These are phyloP conservation scores for Hericium erinaceus DNA, from an alignment of 768 basidiomycete genomes.

Conservation along the genomic window DNA sequence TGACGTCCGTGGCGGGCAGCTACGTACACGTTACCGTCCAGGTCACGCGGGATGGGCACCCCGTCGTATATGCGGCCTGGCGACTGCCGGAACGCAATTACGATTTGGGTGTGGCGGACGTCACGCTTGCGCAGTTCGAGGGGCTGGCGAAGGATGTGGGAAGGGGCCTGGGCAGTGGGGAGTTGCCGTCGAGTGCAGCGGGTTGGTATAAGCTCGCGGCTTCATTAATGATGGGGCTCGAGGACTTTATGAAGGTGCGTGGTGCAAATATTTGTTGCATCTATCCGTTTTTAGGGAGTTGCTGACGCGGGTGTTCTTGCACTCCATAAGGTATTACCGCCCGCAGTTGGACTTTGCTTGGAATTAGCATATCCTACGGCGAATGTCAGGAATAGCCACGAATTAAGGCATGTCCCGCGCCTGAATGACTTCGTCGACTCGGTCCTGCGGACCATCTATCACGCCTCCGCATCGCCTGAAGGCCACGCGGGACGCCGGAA, in stretches of 20 bases:
- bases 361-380: slow-evolving; percentile 72
- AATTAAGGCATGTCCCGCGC: slow-evolving; percentile 46
- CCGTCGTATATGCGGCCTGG: slow-evolving; percentile 77
- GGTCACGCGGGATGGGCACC: slow-evolving; percentile 86
- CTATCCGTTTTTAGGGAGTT: neutral
- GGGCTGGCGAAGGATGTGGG: slow-evolving; percentile 46
- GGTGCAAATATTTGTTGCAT: neutral
- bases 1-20: slow-evolving; percentile 85
- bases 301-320: slow-evolving; percentile 4
- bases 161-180: slow-evolving; percentile 27
- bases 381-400: slow-evolving; percentile 32
- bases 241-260: slow-evolving; percentile 4
- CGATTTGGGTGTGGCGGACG: slow-evolving; percentile 75
- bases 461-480: slow-evolving; percentile 44
- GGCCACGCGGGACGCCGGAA: slow-evolving; percentile 53
- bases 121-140: slow-evolving; percentile 76
- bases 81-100: slow-evolving; percentile 61
- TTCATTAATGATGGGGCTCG: neutral
- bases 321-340: slow-evolving; percentile 41
- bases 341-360: slow-evolving; percentile 64
- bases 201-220: slow-evolving; percentile 35
- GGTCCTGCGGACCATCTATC: slow-evolving; percentile 76
- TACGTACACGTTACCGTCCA: slow-evolving; percentile 84
- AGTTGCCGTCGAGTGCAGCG: slow-evolving; percentile 17
- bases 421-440: slow-evolving; percentile 80